Evolutionary conservation across 1,284 basidiomycete species (phyloP).

Genomic region (Phellinidium pouzarii): DNA sequence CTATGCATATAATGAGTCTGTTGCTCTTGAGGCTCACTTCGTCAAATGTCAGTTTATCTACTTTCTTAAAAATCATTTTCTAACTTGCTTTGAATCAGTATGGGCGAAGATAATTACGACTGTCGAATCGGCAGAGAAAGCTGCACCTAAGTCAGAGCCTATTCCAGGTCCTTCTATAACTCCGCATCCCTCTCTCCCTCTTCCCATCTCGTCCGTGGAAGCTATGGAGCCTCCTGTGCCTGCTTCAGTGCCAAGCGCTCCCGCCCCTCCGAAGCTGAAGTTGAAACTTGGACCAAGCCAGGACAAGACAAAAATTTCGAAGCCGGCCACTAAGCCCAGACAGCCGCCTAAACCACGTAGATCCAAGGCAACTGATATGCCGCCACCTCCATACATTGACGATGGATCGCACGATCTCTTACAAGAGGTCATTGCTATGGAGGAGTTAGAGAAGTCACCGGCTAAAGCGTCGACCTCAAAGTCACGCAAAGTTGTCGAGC

Average conservation of each 20-base stretch:
- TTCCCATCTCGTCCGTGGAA: constrained; percentile 21
- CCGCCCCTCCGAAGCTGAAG: constrained; percentile 53
- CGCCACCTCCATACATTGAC: constrained; percentile 60
- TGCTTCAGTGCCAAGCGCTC: constrained; percentile 26
- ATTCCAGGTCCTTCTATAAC: constrained; percentile 9
- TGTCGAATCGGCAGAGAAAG: constrained; percentile 41
- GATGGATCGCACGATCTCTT: constrained; percentile 72
- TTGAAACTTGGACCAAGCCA: constrained; percentile 37
- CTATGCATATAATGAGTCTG: constrained; percentile 72
- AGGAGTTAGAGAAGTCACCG: constrained; percentile 46
- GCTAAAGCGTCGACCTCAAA: constrained; percentile 7
- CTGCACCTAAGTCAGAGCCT: constrained; percentile 25
- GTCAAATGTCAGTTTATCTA: constrained; percentile 61
- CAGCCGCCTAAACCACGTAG: constrained; percentile 38
- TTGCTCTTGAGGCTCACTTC: constrained; percentile 76
- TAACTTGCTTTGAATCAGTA: neutral
- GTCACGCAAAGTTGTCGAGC: constrained; percentile 13
- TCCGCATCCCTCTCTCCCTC: constrained; percentile 21
- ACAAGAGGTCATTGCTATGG: constrained; percentile 76
- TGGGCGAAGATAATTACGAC: constrained; percentile 75
- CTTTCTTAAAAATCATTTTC: constrained; percentile 9
- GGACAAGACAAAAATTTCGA: constrained; percentile 18
- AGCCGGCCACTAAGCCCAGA: constrained; percentile 20
- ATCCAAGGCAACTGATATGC: constrained; percentile 37
- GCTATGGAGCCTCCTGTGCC: constrained; percentile 24